Evolutionary conservation across 805 yeast genomes (phyloP).

Genomic region (Candida vaughaniae): DNA sequence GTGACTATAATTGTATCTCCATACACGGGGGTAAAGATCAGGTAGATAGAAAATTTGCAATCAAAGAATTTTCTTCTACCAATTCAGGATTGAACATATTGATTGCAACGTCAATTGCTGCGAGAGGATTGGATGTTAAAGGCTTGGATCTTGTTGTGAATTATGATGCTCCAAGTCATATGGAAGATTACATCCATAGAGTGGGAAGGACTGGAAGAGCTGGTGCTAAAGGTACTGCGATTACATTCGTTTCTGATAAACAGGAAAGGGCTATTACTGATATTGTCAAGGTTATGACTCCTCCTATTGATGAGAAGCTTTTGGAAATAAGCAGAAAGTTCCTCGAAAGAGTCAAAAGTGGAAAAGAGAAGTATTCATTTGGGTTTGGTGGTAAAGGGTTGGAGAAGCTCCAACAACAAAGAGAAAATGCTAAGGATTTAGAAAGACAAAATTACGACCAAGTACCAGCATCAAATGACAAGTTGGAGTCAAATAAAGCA

Average conservation of each 20-base stretch:
- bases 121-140: slow-evolving; percentile 94
- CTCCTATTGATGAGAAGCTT: slow-evolving; percentile 53
- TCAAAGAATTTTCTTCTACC: slow-evolving; percentile 59
- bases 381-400: slow-evolving; percentile 87
- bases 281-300: slow-evolving; percentile 59
- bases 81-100: slow-evolving; percentile 60
- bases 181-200: slow-evolving; percentile 95
- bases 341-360: slow-evolving; percentile 59
- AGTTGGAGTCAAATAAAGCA: no score
- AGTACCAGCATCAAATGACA: neutral
- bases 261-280: slow-evolving; percentile 69
- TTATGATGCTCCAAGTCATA: slow-evolving; percentile 69
- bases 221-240: slow-evolving; percentile 61
- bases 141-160: slow-evolving; percentile 78
- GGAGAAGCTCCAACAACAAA: slow-evolving; percentile 39
- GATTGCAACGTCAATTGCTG: slow-evolving; percentile 91
- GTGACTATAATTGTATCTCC: slow-evolving; percentile 60
- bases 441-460: slow-evolving; percentile 50
- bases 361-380: slow-evolving; percentile 59
- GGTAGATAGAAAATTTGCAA: slow-evolving; percentile 71
- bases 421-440: slow-evolving; percentile 35
- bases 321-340: slow-evolving; percentile 53
- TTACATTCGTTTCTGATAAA: slow-evolving; percentile 60
- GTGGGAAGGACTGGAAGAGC: slow-evolving; percentile 97
- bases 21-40: slow-evolving; percentile 95